Evolutionary conservation across 768 basidiomycete species (phyloP).

Genomic region (Gyrodon lividus): DNA sequence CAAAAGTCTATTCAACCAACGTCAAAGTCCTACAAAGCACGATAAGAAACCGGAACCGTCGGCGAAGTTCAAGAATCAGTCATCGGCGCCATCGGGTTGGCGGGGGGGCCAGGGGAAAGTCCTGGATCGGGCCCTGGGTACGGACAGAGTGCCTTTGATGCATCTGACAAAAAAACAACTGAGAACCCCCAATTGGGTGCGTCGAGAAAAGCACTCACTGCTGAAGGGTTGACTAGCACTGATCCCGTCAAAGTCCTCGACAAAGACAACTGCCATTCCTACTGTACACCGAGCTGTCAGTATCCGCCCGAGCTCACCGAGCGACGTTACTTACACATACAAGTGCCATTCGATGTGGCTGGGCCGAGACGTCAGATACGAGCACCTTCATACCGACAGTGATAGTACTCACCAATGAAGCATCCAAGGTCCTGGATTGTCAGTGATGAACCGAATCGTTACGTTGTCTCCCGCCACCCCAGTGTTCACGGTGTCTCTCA

Average conservation of each 20-base stretch:
- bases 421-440: constrained; percentile 66
- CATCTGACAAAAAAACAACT: constrained; percentile 2
- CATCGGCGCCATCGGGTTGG: neutral
- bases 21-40: neutral
- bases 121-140: constrained; percentile 4
- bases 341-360: constrained; percentile 42
- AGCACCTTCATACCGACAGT: no score
- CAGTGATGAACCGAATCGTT: constrained; percentile 62
- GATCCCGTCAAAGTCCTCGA: constrained; percentile 20
- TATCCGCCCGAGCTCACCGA: no score
- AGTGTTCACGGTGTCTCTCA: constrained; percentile 46
- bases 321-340: constrained; percentile 29
- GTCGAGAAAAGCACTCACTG: constrained; percentile 5
- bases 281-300: neutral
- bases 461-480: constrained; percentile 37
- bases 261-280: constrained; percentile 16
- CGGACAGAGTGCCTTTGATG: constrained; percentile 4
- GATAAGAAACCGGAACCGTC: neutral
- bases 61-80: neutral
- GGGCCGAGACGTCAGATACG: neutral
- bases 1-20: neutral
- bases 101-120: constrained; percentile 10
- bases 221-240: constrained; percentile 39
- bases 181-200: no score
- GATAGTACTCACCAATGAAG: constrained; percentile 39